Evolutionary conservation across 2,329 filamentous ascomycete genomes (phyloP).

Genomic region (Phaeomoniella chlamydospora): DNA sequence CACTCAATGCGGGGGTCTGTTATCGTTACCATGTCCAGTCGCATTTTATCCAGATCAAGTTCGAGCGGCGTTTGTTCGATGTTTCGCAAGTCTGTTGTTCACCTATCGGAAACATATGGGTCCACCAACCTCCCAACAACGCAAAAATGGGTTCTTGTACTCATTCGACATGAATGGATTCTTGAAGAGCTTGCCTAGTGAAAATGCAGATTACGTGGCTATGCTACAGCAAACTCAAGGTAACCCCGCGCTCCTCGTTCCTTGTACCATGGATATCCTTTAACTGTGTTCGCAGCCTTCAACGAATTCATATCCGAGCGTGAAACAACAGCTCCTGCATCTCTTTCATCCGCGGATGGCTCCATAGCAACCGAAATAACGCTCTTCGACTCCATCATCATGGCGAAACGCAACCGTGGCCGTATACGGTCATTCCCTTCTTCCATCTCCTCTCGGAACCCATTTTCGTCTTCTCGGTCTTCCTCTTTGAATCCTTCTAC

Average conservation of each 20-base stretch:
- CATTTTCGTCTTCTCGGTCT: constrained; percentile 6
- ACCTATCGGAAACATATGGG: constrained; percentile 52
- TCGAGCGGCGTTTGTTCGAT: constrained; percentile 52
- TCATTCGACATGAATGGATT: constrained; percentile 55
- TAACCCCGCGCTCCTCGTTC: constrained; percentile 10
- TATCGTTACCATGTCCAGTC: constrained; percentile 51
- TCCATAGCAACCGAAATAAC: constrained; percentile 41
- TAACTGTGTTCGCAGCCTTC: constrained; percentile 25
- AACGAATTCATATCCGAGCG: constrained; percentile 53
- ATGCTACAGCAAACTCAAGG: constrained; percentile 51
- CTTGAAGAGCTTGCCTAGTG: constrained; percentile 46
- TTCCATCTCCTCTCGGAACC: constrained; percentile 31
- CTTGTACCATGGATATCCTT: constrained; percentile 6
- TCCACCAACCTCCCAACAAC: constrained; percentile 44
- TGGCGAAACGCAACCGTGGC: constrained; percentile 49
- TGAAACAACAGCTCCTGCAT: constrained; percentile 27
- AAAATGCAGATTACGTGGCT: constrained; percentile 49
- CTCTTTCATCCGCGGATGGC: neutral
- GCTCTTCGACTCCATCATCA: constrained; percentile 50
- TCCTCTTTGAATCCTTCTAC: constrained; percentile 1
- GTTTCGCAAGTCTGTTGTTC: constrained; percentile 54
- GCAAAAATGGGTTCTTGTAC: constrained; percentile 48
- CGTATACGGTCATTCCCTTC: constrained; percentile 19
- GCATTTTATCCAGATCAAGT: constrained; percentile 54
- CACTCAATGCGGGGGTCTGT: constrained; percentile 41